These are phyloP conservation scores for Claviceps cyperi DNA, from an alignment of 2,329 filamentous ascomycete genomes.

Conservation along the genomic window DNA sequence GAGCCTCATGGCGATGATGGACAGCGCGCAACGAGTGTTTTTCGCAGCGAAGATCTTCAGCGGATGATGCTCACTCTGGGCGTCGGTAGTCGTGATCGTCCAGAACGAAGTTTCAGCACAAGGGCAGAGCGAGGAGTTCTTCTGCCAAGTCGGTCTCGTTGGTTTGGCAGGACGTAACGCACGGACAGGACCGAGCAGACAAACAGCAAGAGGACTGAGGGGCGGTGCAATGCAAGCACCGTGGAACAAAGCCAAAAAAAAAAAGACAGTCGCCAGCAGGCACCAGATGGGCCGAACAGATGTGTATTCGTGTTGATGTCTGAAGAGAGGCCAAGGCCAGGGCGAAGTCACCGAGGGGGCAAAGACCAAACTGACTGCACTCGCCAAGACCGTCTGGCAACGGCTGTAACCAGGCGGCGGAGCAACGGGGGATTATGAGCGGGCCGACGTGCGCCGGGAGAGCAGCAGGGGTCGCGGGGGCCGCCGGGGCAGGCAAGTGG, in stretches of 20 bases:
- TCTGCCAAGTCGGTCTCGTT: background rate
- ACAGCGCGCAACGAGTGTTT: background rate
- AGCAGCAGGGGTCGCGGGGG: background rate
- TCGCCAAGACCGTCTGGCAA: too few relatives aligned
- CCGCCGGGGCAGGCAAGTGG: too few relatives aligned
- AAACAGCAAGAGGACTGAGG: background rate
- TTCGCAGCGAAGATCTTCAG: background rate
- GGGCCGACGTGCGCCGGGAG: background rate
- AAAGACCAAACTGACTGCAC: too few relatives aligned
- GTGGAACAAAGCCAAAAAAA: background rate
- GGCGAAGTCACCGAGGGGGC: too few relatives aligned
- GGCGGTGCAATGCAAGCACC: too few relatives aligned
- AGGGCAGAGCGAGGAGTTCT: background rate
- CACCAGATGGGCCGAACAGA: too few relatives aligned
- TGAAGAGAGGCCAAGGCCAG: too few relatives aligned
- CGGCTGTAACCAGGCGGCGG: too few relatives aligned
- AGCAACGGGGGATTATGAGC: background rate
- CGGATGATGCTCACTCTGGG: background rate
- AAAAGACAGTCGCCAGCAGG: background rate
- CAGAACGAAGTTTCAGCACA: background rate
- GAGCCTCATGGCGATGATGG: constrained; percentile 13
- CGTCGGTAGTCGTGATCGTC: background rate
- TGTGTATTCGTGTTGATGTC: too few relatives aligned
- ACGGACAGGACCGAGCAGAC: background rate
- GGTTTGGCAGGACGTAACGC: background rate